These are phyloP conservation scores for Sporothrix schenckii DNA, from an alignment of 2,329 filamentous ascomycete species.

Conservation along the genomic window DNA sequence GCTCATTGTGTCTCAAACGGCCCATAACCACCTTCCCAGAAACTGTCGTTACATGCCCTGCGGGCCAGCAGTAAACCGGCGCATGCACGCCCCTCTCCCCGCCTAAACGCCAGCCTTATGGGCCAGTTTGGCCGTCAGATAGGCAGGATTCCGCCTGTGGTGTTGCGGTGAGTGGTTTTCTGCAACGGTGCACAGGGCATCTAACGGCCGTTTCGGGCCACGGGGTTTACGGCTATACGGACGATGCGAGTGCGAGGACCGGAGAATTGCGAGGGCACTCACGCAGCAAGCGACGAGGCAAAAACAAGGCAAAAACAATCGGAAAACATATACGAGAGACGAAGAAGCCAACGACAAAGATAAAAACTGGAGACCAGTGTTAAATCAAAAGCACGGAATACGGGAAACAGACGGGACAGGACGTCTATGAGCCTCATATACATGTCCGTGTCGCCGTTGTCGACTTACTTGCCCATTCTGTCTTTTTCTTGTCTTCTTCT, in stretches of 20 bases:
- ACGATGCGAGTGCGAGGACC: slow-evolving; percentile 1
- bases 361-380: neutral
- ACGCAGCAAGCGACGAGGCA: neutral
- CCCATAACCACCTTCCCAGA: neutral
- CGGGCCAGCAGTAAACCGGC: neutral
- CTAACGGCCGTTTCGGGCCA: too few relatives aligned
- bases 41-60: slow-evolving; percentile 13
- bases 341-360: neutral
- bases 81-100: neutral
- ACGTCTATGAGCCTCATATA: neutral
- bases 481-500: neutral
- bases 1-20: neutral
- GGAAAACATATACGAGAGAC: neutral
- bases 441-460: neutral
- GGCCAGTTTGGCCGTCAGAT: too few relatives aligned
- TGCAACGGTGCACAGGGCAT: too few relatives aligned
- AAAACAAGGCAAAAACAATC: neutral
- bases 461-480: neutral
- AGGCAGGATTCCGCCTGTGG: too few relatives aligned
- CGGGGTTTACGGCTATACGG: neutral
- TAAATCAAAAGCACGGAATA: neutral
- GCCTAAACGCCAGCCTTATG: too few relatives aligned
- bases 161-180: too few relatives aligned
- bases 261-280: neutral
- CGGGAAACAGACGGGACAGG: neutral